phyloP scores from a whole-genome alignment of 139 green algal genomes.

The Chlamydomonas sp. region DNA sequence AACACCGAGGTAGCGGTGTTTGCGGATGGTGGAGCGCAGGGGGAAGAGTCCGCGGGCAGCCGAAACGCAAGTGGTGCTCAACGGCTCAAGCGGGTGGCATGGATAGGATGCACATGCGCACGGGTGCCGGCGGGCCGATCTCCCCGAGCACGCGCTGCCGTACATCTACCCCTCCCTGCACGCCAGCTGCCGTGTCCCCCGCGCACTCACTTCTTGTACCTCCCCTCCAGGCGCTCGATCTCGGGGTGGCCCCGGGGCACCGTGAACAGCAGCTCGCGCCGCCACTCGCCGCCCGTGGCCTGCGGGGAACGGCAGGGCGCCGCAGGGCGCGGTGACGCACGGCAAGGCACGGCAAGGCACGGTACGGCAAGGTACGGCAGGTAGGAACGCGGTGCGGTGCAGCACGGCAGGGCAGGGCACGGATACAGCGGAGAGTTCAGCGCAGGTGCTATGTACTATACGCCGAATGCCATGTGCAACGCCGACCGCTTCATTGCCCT shows the following conservation, averaged over 20 bases:
- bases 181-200: background rate
- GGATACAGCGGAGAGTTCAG: too few relatives aligned
- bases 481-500: too few relatives aligned
- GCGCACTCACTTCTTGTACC: slow-evolving; percentile 84
- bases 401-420: background rate
- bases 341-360: slow-evolving; percentile 5
- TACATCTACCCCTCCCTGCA: background rate
- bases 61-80: too few relatives aligned
- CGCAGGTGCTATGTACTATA: background rate
- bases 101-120: too few relatives aligned
- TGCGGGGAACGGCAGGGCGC: slow-evolving; percentile 30
- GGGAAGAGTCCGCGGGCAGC: too few relatives aligned
- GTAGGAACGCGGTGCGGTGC: background rate
- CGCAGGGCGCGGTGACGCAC: background rate
- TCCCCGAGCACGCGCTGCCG: too few relatives aligned
- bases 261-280: slow-evolving; percentile 82
- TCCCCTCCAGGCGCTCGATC: slow-evolving; percentile 77
- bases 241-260: slow-evolving; percentile 85
- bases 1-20: too few relatives aligned
- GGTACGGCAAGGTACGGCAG: background rate
- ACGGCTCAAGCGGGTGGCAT: too few relatives aligned
- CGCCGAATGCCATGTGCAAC: too few relatives aligned
- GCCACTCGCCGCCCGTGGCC: slow-evolving; percentile 81
- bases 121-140: too few relatives aligned
- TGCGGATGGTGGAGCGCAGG: too few relatives aligned